Evolutionary conservation across 2,329 filamentous ascomycete genomes (phyloP).

Genomic region (Dendrostoma leiphaemia): DNA sequence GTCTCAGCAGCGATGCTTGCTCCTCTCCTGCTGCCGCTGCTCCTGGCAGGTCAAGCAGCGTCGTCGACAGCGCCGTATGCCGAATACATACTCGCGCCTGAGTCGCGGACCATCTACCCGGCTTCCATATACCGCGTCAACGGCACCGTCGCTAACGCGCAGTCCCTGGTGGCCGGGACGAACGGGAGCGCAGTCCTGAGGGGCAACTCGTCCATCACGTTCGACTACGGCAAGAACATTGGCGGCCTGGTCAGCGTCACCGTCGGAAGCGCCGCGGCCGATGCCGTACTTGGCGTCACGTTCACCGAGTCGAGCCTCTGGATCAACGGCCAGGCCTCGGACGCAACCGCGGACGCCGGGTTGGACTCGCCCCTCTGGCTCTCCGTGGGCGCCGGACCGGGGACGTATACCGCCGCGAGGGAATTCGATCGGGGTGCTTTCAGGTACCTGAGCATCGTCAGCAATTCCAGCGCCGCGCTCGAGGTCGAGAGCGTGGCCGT

Average conservation of each 20-base stretch:
- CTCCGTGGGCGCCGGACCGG: neutral
- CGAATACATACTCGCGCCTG: conserved; percentile 6
- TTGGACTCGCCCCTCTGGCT: conserved; percentile 4
- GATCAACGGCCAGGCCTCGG: conserved; percentile 6
- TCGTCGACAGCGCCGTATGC: neutral
- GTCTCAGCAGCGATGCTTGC: neutral
- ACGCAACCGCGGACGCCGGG: conserved; percentile 1
- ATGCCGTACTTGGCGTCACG: neutral
- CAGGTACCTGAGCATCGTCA: conserved; percentile 37
- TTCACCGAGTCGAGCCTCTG: conserved; percentile 9
- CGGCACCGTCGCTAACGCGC: neutral
- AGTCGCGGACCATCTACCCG: conserved; percentile 3
- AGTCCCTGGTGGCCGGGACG: neutral
- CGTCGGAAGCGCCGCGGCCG: neutral
- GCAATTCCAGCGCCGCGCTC: conserved; percentile 39
- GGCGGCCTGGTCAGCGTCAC: conserved; percentile 1
- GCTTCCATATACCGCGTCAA: neutral
- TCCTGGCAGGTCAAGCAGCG: neutral
- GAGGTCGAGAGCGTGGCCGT: conserved; percentile 34
- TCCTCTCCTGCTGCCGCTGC: neutral
- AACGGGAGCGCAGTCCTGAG: neutral
- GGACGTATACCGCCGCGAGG: conserved; percentile 1
- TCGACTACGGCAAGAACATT: conserved; percentile 18
- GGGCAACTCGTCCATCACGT: conserved; percentile 21
- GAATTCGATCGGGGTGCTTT: conserved; percentile 42